Base-by-base conservation (phyloP, 208 protist species). In the Leishmania amazonensis region DNA sequence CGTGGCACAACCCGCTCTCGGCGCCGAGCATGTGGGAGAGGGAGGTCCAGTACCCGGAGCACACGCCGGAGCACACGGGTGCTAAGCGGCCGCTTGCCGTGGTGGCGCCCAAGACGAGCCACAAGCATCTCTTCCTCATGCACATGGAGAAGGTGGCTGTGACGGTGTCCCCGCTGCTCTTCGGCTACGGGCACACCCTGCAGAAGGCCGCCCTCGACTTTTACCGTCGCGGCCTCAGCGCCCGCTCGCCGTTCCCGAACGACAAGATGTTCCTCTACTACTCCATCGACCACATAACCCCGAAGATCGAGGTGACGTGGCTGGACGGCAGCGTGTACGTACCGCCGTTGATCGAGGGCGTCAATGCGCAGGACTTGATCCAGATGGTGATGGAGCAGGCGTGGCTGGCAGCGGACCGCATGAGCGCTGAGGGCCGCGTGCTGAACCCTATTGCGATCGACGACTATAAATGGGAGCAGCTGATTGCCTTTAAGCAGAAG, bases 371-470 rank as follows among this genome's bases (percentile, higher is more conserved):
- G 77, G 92, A 96, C 73, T 51, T 98, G 19, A 96, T 97, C 80
- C 95, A 98, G 83, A 97, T 95, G 92, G 91, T 98, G 64, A 98
- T 98, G 95, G 95, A 98, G 86, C 87, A 95, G 88, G 93, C 93
- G 40, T 98, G 93, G 93, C 81, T 98, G 21, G 91, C 92, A 51
- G 91, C 91, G n/a, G 95, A 98, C 75, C 88, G 91, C n/a, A 95
- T 98, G 92, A 86, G 86, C 53, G 95, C 95, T 28, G 88, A 87
- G 81, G 94, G 94, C 9, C 91, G 90, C 54, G 85, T 87, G 81
- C 81, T 97, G 45, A 94, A 96, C 81, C 94, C 94, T 15, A 81
- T 97, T 53, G 93, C 93, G 31, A 97, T 97, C 76, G 94, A 97
- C 73, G 94, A 97, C 77, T 97, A 97, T 87, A 97, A 96, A 80